Base-by-base conservation (phyloP, 108 stramenopile species). In the Cyclostephanos tholiformis region DNA sequence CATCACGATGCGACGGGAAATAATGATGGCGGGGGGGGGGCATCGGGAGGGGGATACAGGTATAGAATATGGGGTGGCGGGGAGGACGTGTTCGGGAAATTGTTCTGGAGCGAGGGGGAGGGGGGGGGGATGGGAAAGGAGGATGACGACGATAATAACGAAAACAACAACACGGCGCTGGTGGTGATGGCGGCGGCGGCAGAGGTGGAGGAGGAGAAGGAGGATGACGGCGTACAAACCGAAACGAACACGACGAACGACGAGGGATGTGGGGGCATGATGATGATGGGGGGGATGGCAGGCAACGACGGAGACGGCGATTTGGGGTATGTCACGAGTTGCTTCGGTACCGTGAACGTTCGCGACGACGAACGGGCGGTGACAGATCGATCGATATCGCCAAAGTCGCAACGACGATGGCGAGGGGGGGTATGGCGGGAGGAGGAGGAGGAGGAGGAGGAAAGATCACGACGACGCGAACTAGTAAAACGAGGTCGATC, bases 71-170 rank as follows among this genome's bases (percentile, higher is more conserved):
- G 72, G 72, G 48, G 41, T 12, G 60, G 44, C 32, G 79, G 74
- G 12, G 79, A 74, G 36, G 44, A 46, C 44, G 44, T 46, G 2
- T 80, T 80, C 67, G 71, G 66, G 1, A 72, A 23, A 52, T 51
- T 79, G 17, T 79, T 79, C 67, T 79, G 78, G 78, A 63, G 67
- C 38, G 78, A 79, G 23, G 46, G 3, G 0, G 26, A 29, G 36
- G 51, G n/a, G 23, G 48, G 43, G 23, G 49, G 52, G 32, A 6
- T 35, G 29, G 8, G 7, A 0, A 29, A 35, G 16, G 1, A 9
- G 30, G 48, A 25, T 14, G 27, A 25, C n/a, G 25, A 20, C 12
- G 25, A 30, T 67, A 20, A n/a, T n/a, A n/a, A n/a, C n/a, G n/a
- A n/a, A n/a, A n/a, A n/a, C n/a, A n/a, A n/a, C n/a, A n/a, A n/a